Evolutionary conservation across 2,329 filamentous ascomycete species (phyloP).

Genomic region (Sporothrix dimorphospora): DNA sequence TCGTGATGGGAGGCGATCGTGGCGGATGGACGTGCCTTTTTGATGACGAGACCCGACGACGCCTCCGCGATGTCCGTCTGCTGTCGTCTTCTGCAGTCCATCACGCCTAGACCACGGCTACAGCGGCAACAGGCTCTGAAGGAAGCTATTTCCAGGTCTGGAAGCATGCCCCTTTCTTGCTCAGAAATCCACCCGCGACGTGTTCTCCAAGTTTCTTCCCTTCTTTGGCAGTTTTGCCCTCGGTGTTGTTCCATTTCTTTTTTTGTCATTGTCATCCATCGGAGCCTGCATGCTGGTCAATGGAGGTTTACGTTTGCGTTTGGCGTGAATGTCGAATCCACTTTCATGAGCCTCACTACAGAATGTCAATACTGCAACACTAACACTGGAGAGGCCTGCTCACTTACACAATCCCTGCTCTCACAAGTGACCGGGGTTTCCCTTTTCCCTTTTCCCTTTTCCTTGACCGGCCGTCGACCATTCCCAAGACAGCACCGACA

Average conservation of each 20-base stretch:
- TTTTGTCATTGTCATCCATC: neutral
- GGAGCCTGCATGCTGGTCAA: neutral
- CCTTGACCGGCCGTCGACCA: neutral
- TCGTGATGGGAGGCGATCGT: neutral
- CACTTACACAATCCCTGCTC: neutral
- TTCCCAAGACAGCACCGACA: constrained; percentile 8
- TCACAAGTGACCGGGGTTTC: neutral
- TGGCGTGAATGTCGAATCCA: neutral
- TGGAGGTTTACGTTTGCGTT: neutral
- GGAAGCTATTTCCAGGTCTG: too few relatives aligned
- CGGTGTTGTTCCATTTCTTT: neutral
- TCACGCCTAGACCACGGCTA: neutral
- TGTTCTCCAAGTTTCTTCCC: neutral
- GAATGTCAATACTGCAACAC: neutral
- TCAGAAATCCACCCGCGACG: neutral
- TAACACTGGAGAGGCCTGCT: neutral
- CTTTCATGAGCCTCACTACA: neutral
- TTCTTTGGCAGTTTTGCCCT: neutral
- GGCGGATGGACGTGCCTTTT: too few relatives aligned
- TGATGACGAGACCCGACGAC: neutral
- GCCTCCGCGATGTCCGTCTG: neutral
- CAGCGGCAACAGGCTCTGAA: neutral
- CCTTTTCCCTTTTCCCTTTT: neutral
- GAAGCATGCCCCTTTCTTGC: too few relatives aligned
- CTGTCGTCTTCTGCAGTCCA: neutral